Percentiles rank a stretch among this genome's conserved stretches.
Evolutionary conservation across 192 early-diverging fungal genomes (phyloP).

Genomic region (Geranomyces michiganensis): DNA sequence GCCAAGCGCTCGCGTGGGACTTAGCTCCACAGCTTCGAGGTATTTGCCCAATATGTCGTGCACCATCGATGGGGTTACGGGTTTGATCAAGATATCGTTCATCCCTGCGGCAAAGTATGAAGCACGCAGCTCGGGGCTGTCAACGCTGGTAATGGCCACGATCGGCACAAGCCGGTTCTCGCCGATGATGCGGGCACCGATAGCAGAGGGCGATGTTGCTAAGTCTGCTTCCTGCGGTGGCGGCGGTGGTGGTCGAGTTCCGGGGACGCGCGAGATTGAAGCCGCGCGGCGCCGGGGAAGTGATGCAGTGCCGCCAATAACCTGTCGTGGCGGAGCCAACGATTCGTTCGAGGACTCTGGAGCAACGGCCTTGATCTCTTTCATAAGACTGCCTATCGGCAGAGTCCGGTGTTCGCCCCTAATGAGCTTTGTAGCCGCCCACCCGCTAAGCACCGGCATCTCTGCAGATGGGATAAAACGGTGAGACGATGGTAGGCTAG

Average conservation of each 20-base stretch:
- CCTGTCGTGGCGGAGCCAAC: not conserved
- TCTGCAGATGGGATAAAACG: not conserved
- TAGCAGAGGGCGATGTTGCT: not conserved
- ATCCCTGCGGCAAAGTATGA: constrained; percentile 13
- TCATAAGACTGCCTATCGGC: not conserved
- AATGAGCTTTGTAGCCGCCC: constrained; percentile 18
- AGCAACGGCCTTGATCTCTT: not conserved
- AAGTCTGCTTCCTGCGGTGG: not conserved
- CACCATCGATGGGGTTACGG: constrained; percentile 6
- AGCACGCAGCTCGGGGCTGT: not conserved
- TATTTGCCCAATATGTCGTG: constrained; percentile 16
- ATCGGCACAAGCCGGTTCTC: constrained; percentile 25
- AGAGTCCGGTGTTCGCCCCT: not conserved
- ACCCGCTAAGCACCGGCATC: constrained; percentile 16
- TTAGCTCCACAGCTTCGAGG: not conserved
- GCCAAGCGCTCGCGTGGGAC: constrained; percentile 5
- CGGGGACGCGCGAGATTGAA: not conserved
- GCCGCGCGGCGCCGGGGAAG: constrained; percentile 2
- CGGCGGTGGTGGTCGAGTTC: not conserved
- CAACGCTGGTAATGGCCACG: constrained; percentile 8
- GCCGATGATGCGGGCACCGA: constrained; percentile 18
- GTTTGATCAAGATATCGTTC: constrained; percentile 17
- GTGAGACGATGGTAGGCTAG: not conserved
- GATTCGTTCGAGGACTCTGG: too few relatives aligned
- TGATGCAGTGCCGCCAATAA: too few relatives aligned